A percentile compares a stretch with the other conserved stretches of the same genome.
These are phyloP conservation scores for Fusarium scirpi DNA, from an alignment of 2,329 filamentous ascomycete species.

Conservation along the genomic window DNA sequence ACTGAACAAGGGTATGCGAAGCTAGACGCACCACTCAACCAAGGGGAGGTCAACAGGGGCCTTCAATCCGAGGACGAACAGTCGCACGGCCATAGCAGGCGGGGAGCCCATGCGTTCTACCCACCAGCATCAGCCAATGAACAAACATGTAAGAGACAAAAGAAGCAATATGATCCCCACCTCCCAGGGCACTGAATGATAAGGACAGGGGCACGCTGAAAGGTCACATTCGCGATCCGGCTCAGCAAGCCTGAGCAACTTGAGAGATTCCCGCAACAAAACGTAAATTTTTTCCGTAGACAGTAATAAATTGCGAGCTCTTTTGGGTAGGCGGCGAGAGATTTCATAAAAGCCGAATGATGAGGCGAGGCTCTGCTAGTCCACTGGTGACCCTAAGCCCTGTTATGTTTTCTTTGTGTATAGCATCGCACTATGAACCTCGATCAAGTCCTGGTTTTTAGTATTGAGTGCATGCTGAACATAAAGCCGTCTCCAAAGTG, in stretches of 20 bases:
- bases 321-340: background rate
- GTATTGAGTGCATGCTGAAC: background rate
- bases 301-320: background rate
- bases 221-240: background rate
- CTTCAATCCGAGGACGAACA: background rate
- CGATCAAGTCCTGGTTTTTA: no score
- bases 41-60: background rate
- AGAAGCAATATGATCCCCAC: conserved; percentile 48
- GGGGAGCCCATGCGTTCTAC: conserved; percentile 31
- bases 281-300: background rate
- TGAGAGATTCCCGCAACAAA: background rate
- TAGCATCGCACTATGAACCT: background rate
- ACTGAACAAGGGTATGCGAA: conserved; percentile 10
- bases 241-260: background rate
- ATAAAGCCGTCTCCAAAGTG: background rate
- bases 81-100: conserved; percentile 21
- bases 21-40: background rate
- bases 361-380: background rate
- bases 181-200: conserved; percentile 19
- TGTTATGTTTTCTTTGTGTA: background rate
- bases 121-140: conserved; percentile 38
- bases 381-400: background rate
- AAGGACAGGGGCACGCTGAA: conserved; percentile 23
- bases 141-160: conserved; percentile 34
- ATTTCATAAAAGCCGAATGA: background rate